Conservation (phyloP, 305 asterid genomes). For the Stenogyne calaminthoides region DNA sequence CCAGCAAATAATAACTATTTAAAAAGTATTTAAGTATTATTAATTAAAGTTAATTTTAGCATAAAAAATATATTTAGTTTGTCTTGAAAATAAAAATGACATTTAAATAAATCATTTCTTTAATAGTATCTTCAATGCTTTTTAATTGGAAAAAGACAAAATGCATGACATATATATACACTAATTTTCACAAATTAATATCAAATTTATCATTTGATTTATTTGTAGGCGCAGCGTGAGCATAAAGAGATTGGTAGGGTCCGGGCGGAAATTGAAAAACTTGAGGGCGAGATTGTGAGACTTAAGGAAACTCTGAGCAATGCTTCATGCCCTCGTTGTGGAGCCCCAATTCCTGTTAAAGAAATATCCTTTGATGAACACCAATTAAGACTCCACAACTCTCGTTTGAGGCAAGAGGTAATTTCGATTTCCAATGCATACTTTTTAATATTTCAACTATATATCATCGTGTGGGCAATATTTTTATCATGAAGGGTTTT, state of each 20-base stretch:
- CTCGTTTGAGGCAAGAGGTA: conserved; percentile 49
- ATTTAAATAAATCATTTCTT: too few species aligned
- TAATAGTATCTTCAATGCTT: not conserved
- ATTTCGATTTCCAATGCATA: not conserved
- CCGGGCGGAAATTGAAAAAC: conserved; percentile 48
- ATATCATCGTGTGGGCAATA: not conserved
- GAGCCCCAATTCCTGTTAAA: conserved; percentile 34
- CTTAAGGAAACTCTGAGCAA: conserved; percentile 40
- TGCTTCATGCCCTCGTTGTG: conserved; percentile 46
- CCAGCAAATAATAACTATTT: too few species aligned
- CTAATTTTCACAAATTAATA: not conserved
- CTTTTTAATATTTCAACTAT: not conserved
- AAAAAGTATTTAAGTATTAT: too few species aligned
- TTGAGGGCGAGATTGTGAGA: conserved; percentile 44
- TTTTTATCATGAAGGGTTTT: too few species aligned
- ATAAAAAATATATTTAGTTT: too few species aligned
- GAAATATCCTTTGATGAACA: conserved; percentile 39
- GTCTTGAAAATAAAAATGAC: too few species aligned
- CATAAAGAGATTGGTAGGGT: conserved; percentile 45
- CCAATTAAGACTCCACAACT: conserved; percentile 41
- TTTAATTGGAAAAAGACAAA: not conserved
- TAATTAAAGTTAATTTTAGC: too few species aligned
- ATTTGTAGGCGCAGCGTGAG: conserved; percentile 47
- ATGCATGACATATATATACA: not conserved
- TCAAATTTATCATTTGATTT: not conserved